Conservation (phyloP, 1,284 basidiomycete species). For the Lentinus polychrous region DNA sequence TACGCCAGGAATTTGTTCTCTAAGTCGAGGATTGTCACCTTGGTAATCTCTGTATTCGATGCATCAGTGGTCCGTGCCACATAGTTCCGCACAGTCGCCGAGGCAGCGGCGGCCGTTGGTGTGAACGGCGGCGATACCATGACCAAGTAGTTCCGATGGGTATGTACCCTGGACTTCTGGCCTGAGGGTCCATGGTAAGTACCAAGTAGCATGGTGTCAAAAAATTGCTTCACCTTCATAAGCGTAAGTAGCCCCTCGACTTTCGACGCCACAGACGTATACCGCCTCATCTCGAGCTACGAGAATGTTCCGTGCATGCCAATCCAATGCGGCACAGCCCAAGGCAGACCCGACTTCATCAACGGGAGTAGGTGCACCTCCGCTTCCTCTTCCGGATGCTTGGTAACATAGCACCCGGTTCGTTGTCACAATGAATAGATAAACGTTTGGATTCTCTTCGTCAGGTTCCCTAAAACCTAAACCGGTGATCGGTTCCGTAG, state of each 20-base stretch:
- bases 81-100: slow-evolving; percentile 72
- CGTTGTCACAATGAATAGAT: slow-evolving; percentile 86
- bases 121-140: slow-evolving; percentile 84
- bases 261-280: slow-evolving; percentile 81
- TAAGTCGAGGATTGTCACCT: slow-evolving; percentile 86
- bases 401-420: slow-evolving; percentile 76
- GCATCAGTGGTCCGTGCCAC: slow-evolving; percentile 43
- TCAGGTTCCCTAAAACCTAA: slow-evolving; percentile 78
- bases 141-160: slow-evolving; percentile 77
- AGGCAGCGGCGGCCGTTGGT: slow-evolving; percentile 56
- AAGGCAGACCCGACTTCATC: slow-evolving; percentile 85
- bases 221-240: slow-evolving; percentile 73
- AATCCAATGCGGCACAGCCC: slow-evolving; percentile 80
- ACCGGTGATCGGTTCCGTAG: slow-evolving; percentile 84
- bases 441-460: slow-evolving; percentile 42
- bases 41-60: slow-evolving; percentile 64
- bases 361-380: slow-evolving; percentile 59
- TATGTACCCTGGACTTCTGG: slow-evolving; percentile 63
- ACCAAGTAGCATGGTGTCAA: neutral
- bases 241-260: slow-evolving; percentile 81
- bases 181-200: slow-evolving; percentile 31
- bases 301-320: slow-evolving; percentile 66
- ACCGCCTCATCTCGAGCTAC: slow-evolving; percentile 91
- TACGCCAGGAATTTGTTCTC: slow-evolving; percentile 92
- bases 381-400: slow-evolving; percentile 70